Base-by-base conservation (phyloP, 1,139 yeast genomes). In the Scheffersomyces insectosa region DNA sequence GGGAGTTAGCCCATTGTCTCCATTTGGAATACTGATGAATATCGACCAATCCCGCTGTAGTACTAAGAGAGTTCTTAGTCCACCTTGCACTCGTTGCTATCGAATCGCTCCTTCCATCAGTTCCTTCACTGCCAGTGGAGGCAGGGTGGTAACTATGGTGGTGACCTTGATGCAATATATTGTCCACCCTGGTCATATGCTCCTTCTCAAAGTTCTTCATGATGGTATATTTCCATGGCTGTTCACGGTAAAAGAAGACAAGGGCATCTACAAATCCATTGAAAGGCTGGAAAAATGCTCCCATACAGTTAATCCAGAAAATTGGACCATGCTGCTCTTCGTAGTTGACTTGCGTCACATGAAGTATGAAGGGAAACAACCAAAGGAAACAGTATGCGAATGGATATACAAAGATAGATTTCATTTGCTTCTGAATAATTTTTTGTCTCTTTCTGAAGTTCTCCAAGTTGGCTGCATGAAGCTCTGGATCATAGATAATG, bases 351-450 rank as follows among this genome's bases (percentile, higher is more conserved):
- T 83, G 88, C 6, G 88, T 73, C 39, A 82, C 71, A 56, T 85
- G 87, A 33, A 82, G 75, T n/a, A 85, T 77, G 48, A 88, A 79
- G 1, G 97, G 97, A 51, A 88, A 84, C 12, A 85, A 60, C 96
- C 97, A 89, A 39, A 89, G 66, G 34, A 87, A 71, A 43, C 87
- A 72, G 61, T 88, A 90, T 1, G 96, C 87, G 34, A 85, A 68
- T 1, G 97, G 97, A 60, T 90, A 90, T 34, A 90, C 75, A 62
- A 90, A 88, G 40, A 90, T 85, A 14, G 86, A 75, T 52, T 83
- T 83, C 77, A 88, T 82, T 63, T 89, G 96, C 46, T 83, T 83
- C 56, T 85, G 83, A 44, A 90, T 87, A 51, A 80, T 75, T 32
- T 75, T 65, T 51, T 88, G 83, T 28, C 93, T 72, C 44, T 71